Conservation (phyloP, 495 filamentous ascomycete species). For the Coniosporium apollinis region DNA sequence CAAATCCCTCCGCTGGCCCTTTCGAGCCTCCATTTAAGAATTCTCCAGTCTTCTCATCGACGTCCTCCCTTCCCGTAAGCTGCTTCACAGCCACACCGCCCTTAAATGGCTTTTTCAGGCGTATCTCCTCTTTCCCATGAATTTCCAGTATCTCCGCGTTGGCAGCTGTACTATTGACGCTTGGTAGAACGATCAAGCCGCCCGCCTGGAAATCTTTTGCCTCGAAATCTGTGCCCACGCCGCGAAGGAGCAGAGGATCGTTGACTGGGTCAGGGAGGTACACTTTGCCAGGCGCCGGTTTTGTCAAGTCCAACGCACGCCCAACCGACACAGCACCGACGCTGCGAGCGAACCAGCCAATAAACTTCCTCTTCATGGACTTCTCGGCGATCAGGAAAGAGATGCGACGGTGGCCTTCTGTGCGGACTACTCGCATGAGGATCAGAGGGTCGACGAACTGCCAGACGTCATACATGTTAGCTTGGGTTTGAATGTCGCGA, state of each 20-base stretch:
- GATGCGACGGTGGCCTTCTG: slow-evolving; percentile 72
- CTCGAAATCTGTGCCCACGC: slow-evolving; percentile 74
- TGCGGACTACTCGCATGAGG: slow-evolving; percentile 73
- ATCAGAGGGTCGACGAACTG: slow-evolving; percentile 93
- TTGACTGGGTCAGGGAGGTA: slow-evolving; percentile 83
- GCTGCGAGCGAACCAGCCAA: slow-evolving; percentile 61
- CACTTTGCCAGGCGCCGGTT: slow-evolving; percentile 59
- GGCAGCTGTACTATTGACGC: slow-evolving; percentile 57
- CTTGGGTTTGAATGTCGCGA: neutral
- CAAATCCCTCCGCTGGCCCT: slow-evolving; percentile 28
- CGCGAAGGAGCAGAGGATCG: slow-evolving; percentile 69
- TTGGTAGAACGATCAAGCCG: slow-evolving; percentile 74
- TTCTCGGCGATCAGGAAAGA: slow-evolving; percentile 88
- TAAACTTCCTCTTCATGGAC: slow-evolving; percentile 73
- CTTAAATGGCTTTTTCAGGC: slow-evolving; percentile 75
- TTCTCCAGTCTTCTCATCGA: slow-evolving; percentile 40
- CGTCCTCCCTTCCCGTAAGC: slow-evolving; percentile 60
- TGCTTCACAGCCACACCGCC: slow-evolving; percentile 50
- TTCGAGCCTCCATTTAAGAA: slow-evolving; percentile 17
- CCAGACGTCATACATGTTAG: neutral
- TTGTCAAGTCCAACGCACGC: slow-evolving; percentile 74
- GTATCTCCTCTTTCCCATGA: slow-evolving; percentile 59
- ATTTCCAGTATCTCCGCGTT: slow-evolving; percentile 71
- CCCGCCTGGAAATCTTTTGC: slow-evolving; percentile 52
- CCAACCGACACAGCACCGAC: slow-evolving; percentile 81